These are phyloP conservation scores for Talaromyces liani DNA, from an alignment of 495 filamentous ascomycete species.

Conservation along the genomic window DNA sequence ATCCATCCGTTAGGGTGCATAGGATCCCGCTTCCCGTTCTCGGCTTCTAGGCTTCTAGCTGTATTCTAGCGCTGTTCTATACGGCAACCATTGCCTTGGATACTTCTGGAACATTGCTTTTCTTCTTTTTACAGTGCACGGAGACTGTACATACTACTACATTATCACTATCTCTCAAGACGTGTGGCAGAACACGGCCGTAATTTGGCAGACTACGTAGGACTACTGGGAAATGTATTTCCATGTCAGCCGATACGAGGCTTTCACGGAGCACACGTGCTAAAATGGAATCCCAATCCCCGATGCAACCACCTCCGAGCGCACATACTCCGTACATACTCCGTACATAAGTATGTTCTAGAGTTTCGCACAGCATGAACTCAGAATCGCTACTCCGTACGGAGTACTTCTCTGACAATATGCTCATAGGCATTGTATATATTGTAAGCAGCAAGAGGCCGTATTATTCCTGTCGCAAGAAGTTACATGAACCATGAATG, in stretches of 20 bases:
- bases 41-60: not conserved
- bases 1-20: conserved; percentile 1
- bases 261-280: not conserved
- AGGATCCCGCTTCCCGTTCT: not conserved
- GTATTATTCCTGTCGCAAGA: not conserved
- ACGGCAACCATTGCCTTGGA: not conserved
- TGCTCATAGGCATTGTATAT: not conserved
- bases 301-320: not conserved
- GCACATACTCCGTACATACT: too few relatives aligned
- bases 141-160: not conserved
- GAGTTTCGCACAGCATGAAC: not conserved
- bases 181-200: not conserved
- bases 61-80: conserved; percentile 3
- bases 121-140: not conserved
- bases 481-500: not conserved
- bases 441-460: not conserved
- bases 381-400: too few relatives aligned
- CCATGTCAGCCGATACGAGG: not conserved
- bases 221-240: not conserved
- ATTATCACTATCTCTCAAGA: not conserved
- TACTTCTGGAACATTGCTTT: not conserved
- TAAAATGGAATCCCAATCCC: not conserved
- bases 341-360: not conserved
- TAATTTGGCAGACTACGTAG: not conserved
- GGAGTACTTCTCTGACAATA: not conserved